These are phyloP conservation scores for Piper longum DNA, from an alignment of 164 flowering plant species.

Conservation along the genomic window DNA sequence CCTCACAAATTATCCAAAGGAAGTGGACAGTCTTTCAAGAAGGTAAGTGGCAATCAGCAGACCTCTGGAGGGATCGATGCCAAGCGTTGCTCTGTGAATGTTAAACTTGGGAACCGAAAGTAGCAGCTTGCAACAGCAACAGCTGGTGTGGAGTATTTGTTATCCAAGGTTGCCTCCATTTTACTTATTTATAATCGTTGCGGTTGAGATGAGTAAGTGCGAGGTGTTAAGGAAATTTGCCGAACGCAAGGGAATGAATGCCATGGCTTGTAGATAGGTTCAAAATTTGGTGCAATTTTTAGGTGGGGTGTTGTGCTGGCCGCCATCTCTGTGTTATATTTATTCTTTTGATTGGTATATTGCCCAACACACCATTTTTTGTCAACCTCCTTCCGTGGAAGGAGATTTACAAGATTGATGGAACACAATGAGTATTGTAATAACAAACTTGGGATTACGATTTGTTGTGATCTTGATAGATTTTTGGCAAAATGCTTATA, in stretches of 20 bases:
- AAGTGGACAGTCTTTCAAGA: constrained; percentile 12
- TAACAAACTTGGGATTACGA: no score
- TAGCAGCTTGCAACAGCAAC: constrained; percentile 8
- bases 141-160: not conserved
- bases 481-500: no score
- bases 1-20: constrained; percentile 42
- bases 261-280: constrained; percentile 31
- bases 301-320: no score
- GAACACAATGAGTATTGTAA: no score
- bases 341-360: no score
- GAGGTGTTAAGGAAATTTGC: not conserved
- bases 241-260: constrained; percentile 31
- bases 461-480: no score
- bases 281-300: no score
- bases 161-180: not conserved
- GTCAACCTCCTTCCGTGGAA: no score
- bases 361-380: no score
- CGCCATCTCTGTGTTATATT: no score
- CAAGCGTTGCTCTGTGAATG: constrained; percentile 22
- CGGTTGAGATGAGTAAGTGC: constrained; percentile 12
- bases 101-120: constrained; percentile 39
- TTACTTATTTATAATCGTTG: not conserved
- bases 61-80: constrained; percentile 25
- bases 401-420: no score
- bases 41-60: constrained; percentile 32